A percentile compares a stretch with the other conserved stretches of the same genome.
Conservation (phyloP, 192 early-diverging fungal species). For the Lunasporangiospora selenospora region DNA sequence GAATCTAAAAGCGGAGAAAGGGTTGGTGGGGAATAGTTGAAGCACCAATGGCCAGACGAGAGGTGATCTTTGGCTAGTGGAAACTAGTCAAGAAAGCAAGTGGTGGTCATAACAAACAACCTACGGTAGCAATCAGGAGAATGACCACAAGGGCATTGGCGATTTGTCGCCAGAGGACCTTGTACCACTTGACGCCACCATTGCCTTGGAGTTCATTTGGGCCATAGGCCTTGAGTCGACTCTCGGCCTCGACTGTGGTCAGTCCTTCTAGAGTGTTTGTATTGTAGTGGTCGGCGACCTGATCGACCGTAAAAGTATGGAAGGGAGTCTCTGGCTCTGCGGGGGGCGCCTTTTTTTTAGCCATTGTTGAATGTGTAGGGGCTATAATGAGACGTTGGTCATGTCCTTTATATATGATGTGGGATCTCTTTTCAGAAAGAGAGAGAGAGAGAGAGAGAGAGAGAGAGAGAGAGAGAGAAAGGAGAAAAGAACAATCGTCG, state of each 20-base stretch:
- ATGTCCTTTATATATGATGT: no score
- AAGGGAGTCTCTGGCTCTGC: slow-evolving; percentile 14
- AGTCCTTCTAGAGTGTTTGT: slow-evolving; percentile 62
- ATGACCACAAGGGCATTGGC: slow-evolving; percentile 70
- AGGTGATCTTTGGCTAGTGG: background rate
- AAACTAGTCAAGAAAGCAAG: background rate
- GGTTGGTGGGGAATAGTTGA: slow-evolving; percentile 10
- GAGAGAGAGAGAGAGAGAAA: background rate
- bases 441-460: background rate
- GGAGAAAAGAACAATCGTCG: background rate
- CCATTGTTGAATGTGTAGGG: background rate
- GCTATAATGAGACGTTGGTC: background rate
- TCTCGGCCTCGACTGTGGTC: slow-evolving; percentile 68
- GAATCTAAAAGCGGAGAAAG: slow-evolving; percentile 29
- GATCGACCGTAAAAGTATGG: slow-evolving; percentile 14
- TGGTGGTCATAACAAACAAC: background rate
- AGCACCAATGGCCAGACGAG: background rate
- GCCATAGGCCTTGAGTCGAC: slow-evolving; percentile 62
- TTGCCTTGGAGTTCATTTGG: slow-evolving; percentile 70
- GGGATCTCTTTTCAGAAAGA: background rate
- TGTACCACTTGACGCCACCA: slow-evolving; percentile 65
- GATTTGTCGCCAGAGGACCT: slow-evolving; percentile 65
- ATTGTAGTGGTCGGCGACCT: slow-evolving; percentile 1
- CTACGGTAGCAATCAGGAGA: slow-evolving; percentile 63
- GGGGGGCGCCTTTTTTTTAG: slow-evolving; percentile 4